Evolutionary conservation across 306 rosid species (phyloP).

Genomic region (Trifolium subterraneum): DNA sequence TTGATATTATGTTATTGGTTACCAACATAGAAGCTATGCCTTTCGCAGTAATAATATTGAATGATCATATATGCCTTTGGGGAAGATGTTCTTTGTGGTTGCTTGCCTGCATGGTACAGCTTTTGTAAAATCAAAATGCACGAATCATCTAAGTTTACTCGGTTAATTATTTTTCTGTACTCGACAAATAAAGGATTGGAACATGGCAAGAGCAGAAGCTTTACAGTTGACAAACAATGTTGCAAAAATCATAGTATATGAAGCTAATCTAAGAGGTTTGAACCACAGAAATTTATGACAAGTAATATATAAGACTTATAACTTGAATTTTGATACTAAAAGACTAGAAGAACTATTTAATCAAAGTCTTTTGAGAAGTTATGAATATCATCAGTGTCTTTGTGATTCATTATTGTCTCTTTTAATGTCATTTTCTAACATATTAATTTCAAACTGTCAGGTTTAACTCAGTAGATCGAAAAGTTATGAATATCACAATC

Average conservation of each 20-base stretch:
- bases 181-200: neutral
- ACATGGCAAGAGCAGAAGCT: neutral
- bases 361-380: neutral
- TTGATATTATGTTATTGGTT: neutral
- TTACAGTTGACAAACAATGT: neutral
- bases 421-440: too few relatives aligned
- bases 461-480: too few relatives aligned
- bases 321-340: too few relatives aligned
- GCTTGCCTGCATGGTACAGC: neutral
- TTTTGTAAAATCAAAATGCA: neutral
- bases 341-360: neutral
- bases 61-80: neutral
- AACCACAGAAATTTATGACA: neutral
- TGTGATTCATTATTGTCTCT: neutral
- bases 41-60: neutral
- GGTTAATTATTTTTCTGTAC: neutral
- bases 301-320: too few relatives aligned
- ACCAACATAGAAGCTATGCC: neutral
- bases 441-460: too few relatives aligned
- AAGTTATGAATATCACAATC: too few relatives aligned
- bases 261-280: neutral
- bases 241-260: neutral
- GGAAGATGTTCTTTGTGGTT: neutral
- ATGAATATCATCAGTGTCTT: too few relatives aligned
- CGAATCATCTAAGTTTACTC: neutral